Conservation (phyloP, 2,329 filamentous ascomycete genomes). For the Fusarium sp. region DNA sequence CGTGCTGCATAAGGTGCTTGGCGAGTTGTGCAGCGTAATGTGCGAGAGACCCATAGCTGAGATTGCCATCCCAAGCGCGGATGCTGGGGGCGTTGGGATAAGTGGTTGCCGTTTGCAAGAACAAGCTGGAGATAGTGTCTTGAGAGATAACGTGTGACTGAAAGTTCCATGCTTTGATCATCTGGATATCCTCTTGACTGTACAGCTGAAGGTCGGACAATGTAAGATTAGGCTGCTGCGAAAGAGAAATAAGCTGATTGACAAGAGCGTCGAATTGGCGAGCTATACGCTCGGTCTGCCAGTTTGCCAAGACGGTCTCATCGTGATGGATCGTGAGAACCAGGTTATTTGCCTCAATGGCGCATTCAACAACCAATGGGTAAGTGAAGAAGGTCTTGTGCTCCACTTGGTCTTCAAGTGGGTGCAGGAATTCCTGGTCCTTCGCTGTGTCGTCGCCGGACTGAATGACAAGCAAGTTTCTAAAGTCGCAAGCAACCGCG, state of each 20-base stretch:
- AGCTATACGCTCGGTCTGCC: constrained; percentile 24
- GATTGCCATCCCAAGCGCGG: constrained; percentile 37
- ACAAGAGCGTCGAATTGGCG: constrained; percentile 36
- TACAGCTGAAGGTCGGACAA: constrained; percentile 29
- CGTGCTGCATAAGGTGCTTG: not conserved
- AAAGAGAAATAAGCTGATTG: constrained; percentile 21
- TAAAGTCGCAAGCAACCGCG: constrained; percentile 39
- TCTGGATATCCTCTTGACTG: constrained; percentile 17
- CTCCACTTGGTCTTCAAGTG: constrained; percentile 7
- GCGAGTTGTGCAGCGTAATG: constrained; percentile 12
- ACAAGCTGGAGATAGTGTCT: constrained; percentile 10
- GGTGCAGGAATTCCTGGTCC: constrained; percentile 2
- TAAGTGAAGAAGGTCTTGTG: constrained; percentile 41
- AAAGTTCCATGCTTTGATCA: constrained; percentile 29
- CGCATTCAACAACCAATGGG: constrained; percentile 42
- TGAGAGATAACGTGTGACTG: not conserved
- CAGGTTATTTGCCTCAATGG: constrained; percentile 12
- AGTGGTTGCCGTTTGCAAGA: constrained; percentile 1
- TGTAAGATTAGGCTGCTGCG: constrained; percentile 1
- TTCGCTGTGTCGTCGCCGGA: not conserved
- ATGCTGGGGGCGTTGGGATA: not conserved
- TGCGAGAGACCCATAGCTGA: constrained; percentile 27
- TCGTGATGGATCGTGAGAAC: constrained; percentile 30
- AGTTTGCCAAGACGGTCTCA: constrained; percentile 8
- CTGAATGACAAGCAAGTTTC: constrained; percentile 49